Base-by-base conservation (phyloP, 805 yeast species). In the Spathaspora arborariae region DNA sequence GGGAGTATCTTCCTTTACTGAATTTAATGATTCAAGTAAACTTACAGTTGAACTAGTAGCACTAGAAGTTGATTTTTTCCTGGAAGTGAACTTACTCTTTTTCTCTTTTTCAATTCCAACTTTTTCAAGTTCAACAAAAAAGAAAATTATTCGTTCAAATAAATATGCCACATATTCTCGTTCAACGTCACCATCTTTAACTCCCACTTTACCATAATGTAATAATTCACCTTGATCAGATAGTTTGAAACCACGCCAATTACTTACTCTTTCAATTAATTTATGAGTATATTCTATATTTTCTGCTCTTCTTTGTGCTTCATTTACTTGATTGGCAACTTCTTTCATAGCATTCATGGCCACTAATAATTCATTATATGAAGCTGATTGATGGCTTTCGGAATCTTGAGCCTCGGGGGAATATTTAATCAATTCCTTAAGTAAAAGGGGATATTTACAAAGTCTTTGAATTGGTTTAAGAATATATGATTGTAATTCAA, bases 391-490 rank as follows among this genome's bases (percentile, higher is more conserved):
- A 40, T 40, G 42, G 15, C 26, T 42, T 2, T 54, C 48, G 18
- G 26, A 45, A 2, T 39, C 34, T 16, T 37, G 30, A 8, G 51
- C 44, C 44, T 62, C 67, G 33, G 81, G 84, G 9, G 89, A 79
- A 42, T 74, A 62, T 60, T 88, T 89, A 43, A 88, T 63, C 45
- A 94, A 72, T 59, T 88, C 94, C 56, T 79, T 81, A 44, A 94
- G 67, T 42, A 94, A 72, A 44, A 94, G 68, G 1, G 98, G 99
- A 64, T 94, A 94, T 63, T 91, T 88, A 74, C 97, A 88, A n/a
- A 94, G 76, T 52, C 99, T 79, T 70, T 94, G 99, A 34, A 94
- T 88, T 0, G 99, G 99, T 63, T 92, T 94, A 56, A 94, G 80
- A 37, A 94, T 74, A 64, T 88, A 88, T 43, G 92, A 83, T 61